These are phyloP conservation scores for Ambrosia artemisiifolia DNA, from an alignment of 129 eudicot species.

Conservation along the genomic window DNA sequence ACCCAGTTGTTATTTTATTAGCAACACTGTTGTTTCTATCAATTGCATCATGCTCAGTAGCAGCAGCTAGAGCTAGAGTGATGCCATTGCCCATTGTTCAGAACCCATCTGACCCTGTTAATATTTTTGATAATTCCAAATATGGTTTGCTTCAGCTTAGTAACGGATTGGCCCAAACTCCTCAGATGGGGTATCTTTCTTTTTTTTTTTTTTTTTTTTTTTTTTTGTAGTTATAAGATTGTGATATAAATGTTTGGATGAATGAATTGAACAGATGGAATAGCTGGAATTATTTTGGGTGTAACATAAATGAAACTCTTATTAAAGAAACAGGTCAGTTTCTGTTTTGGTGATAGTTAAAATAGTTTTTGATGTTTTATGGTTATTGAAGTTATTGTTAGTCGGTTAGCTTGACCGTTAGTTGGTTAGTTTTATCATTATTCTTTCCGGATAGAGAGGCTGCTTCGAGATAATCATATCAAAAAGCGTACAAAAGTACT, in stretches of 20 bases:
- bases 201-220: neutral
- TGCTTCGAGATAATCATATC: too few relatives aligned
- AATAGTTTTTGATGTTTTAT: too few relatives aligned
- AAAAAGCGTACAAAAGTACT: too few relatives aligned
- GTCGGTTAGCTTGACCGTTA: too few relatives aligned
- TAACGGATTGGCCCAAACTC: slow-evolving; percentile 84
- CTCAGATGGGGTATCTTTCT: slow-evolving; percentile 79
- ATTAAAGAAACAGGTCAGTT: slow-evolving; percentile 84
- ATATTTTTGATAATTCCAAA: slow-evolving; percentile 64
- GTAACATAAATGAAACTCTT: slow-evolving; percentile 80
- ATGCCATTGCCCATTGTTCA: slow-evolving; percentile 24
- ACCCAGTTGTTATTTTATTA: neutral
- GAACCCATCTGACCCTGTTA: slow-evolving; percentile 9
- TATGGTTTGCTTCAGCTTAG: slow-evolving; percentile 58
- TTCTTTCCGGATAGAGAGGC: too few relatives aligned
- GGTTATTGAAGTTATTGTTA: too few relatives aligned
- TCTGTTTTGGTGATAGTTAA: neutral
- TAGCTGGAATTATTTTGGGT: slow-evolving; percentile 96
- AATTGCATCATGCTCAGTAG: slow-evolving; percentile 14
- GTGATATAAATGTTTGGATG: neutral
- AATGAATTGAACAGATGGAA: slow-evolving; percentile 71
- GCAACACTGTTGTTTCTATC: slow-evolving; percentile 28
- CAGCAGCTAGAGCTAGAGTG: slow-evolving; percentile 28
- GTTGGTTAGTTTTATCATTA: too few relatives aligned
- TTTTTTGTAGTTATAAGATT: too few relatives aligned